These are phyloP conservation scores for Hypoxylon sp. DNA, from an alignment of 2,329 filamentous ascomycete species.

Conservation along the genomic window DNA sequence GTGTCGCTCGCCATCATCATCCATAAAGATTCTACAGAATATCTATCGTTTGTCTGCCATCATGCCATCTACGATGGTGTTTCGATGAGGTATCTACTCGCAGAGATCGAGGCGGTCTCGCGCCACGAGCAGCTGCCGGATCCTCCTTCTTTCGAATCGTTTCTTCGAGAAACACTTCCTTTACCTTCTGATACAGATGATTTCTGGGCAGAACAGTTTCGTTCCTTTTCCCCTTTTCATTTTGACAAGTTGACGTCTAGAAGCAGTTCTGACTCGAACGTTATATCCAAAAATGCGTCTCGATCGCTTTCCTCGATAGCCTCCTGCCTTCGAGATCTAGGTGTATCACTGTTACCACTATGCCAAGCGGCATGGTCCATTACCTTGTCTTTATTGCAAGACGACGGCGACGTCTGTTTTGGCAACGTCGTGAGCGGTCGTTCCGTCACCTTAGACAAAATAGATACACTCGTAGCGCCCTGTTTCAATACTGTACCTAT, in stretches of 20 bases:
- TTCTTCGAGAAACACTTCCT: constrained; percentile 72
- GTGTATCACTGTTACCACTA: constrained; percentile 74
- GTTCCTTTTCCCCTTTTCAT: constrained; percentile 60
- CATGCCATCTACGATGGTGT: constrained; percentile 91
- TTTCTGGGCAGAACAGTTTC: constrained; percentile 77
- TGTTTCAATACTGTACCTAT: constrained; percentile 93
- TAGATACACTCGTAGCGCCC: constrained; percentile 84
- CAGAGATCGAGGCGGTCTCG: constrained; percentile 77
- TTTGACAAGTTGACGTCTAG: constrained; percentile 27
- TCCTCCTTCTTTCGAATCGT: constrained; percentile 71
- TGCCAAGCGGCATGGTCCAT: constrained; percentile 82
- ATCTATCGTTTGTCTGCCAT: constrained; percentile 72
- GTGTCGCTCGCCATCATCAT: constrained; percentile 62
- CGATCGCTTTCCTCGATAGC: constrained; percentile 63
- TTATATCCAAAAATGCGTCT: constrained; percentile 33
- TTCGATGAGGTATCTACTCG: constrained; percentile 77
- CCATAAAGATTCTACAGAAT: constrained; percentile 50
- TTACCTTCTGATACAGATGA: constrained; percentile 64
- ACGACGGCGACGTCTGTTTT: constrained; percentile 80
- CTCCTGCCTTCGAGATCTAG: constrained; percentile 64
- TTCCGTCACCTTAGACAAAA: constrained; percentile 72
- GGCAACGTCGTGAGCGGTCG: constrained; percentile 89
- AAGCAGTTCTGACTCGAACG: constrained; percentile 24
- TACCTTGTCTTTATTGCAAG: constrained; percentile 70
- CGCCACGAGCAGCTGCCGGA: constrained; percentile 61